Base-by-base conservation (phyloP, 2,329 filamentous ascomycete species). In the Zymoseptoria ardabiliae region DNA sequence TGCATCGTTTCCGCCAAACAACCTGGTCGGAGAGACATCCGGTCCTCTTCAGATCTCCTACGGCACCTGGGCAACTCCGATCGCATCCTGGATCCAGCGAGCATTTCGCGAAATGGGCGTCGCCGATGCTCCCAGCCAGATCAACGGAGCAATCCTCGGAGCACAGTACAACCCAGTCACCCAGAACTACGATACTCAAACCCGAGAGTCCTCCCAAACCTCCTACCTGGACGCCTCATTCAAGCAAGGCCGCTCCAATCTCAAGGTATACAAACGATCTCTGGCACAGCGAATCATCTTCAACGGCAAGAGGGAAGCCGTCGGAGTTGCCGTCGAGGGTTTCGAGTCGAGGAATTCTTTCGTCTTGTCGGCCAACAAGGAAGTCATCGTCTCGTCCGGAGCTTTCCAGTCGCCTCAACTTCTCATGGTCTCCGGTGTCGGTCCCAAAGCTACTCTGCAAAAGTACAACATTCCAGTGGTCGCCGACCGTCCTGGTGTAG, bases 401-500 rank as follows among this genome's bases (percentile, higher is more conserved):
- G 54, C 54, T 17, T 22, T 55, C 35, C 19, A 48, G 3, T 49
- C 54, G 13, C 83, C 84, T 6, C 85, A 88, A 70, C 72, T 88
- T 2, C 80, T 88, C 13, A 83, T 85, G 74, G 78, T 87, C 2
- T 82, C 78, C 54, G 85, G 85, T 19, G 78, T 88, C 41, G 85
- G 85, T 0, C 83, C 83, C 0, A 66, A 71, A 9, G 66, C 73
- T 0, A 78, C 84, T 62, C 77, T 88, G 2, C 60, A 76, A 20
- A 74, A 76, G 58, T 78, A 81, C 66, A 71, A 75, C 19, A 86
- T 87, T 63, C 68, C 76, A 1, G 72, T 82, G 0, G 63, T 85
- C 17, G 75, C 79, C 7, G 77, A 86, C 61, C 81, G 83, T 0
- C 80, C 81, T 1, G 82, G 85, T 51, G 84, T 89, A 3, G 85